Percentiles rank a stretch among this genome's conserved stretches.
phyloP scores from a whole-genome alignment of 1,284 basidiomycete species.

The Tilletia indica region DNA sequence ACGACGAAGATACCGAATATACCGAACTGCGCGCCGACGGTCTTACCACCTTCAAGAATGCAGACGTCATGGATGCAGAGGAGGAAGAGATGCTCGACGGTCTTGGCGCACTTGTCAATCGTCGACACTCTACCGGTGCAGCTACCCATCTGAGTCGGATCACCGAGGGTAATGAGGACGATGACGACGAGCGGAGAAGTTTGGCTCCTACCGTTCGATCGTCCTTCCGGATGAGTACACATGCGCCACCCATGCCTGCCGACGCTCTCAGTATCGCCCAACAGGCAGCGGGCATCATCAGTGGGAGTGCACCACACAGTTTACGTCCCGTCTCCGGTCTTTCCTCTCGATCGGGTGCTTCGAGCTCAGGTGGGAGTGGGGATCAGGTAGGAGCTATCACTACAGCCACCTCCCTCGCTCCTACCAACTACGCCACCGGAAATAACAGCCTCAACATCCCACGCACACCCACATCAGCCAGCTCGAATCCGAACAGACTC shows the following conservation, averaged over 20 bases:
- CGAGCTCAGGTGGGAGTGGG: no score
- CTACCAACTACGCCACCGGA: neutral
- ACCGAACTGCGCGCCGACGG: constrained; percentile 28
- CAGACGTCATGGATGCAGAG: neutral
- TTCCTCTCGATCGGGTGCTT: neutral
- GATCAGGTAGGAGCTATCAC: no score
- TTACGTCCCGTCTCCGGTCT: neutral
- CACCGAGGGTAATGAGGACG: constrained; percentile 40
- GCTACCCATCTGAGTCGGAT: constrained; percentile 41
- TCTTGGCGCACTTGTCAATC: constrained; percentile 30
- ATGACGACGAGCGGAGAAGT: constrained; percentile 26
- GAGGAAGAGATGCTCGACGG: constrained; percentile 26
- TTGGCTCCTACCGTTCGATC: neutral
- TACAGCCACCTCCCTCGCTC: no score
- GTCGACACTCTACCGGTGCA: constrained; percentile 30
- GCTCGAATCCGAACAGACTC: neutral
- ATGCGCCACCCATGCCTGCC: constrained; percentile 12
- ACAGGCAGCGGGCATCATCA: neutral
- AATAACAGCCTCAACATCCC: neutral
- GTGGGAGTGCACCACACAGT: neutral
- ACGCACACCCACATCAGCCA: neutral
- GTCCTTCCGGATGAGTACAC: neutral
- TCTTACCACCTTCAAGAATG: constrained; percentile 29
- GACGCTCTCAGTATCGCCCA: neutral
- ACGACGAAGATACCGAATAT: constrained; percentile 37